Conservation (phyloP, 352 stramenopile genomes). For the Globisporangium canariense region DNA sequence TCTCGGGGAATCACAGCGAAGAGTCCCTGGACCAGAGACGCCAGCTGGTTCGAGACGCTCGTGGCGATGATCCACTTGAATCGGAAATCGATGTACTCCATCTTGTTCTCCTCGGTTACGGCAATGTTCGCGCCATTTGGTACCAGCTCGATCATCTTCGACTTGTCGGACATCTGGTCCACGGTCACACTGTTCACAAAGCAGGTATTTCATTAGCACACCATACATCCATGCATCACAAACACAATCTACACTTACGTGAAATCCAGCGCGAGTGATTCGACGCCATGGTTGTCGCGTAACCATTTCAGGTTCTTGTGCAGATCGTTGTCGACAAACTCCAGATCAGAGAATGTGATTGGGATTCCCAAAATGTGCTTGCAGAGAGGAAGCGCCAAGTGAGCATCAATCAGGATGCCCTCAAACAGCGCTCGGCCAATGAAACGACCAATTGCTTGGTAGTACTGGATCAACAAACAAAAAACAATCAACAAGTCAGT, state of each 20-base stretch:
- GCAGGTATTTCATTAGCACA: neutral
- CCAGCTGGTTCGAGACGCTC: slow-evolving; percentile 87
- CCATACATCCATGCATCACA: neutral
- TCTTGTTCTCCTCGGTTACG: slow-evolving; percentile 97
- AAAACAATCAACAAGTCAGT: slow-evolving; percentile 4
- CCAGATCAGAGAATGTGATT: slow-evolving; percentile 89
- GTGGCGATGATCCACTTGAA: slow-evolving; percentile 85
- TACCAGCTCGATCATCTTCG: slow-evolving; percentile 93
- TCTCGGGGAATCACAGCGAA: slow-evolving; percentile 96
- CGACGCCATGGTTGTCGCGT: slow-evolving; percentile 71
- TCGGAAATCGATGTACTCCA: slow-evolving; percentile 94
- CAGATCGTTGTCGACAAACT: slow-evolving; percentile 88
- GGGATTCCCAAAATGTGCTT: slow-evolving; percentile 89
- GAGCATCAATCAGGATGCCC: slow-evolving; percentile 81
- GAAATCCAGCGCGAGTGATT: slow-evolving; percentile 79
- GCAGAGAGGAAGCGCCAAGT: slow-evolving; percentile 82
- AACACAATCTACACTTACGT: slow-evolving; percentile 44
- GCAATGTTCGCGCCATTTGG: slow-evolving; percentile 92
- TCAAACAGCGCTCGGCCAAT: slow-evolving; percentile 87
- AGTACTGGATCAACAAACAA: slow-evolving; percentile 47
- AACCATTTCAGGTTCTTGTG: slow-evolving; percentile 87
- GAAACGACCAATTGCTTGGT: slow-evolving; percentile 85
- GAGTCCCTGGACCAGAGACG: slow-evolving; percentile 94
- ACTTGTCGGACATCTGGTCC: slow-evolving; percentile 67
- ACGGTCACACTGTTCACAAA: slow-evolving; percentile 52